Base-by-base conservation (phyloP, 108 stramenopile species). In the Cylindrotheca closterium region DNA sequence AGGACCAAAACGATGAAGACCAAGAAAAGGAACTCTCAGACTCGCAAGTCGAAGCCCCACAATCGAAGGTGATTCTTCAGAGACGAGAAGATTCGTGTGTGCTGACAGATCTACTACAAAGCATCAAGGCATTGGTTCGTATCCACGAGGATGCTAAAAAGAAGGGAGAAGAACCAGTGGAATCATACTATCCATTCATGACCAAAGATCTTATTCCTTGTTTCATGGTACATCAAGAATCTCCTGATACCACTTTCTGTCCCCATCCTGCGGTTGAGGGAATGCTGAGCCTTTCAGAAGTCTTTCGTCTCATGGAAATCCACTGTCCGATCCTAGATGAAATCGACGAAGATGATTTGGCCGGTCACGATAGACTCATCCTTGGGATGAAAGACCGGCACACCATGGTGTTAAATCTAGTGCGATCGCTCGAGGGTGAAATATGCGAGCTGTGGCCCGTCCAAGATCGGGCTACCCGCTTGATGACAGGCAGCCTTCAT, bases 401-500 rank as follows among this genome's bases (percentile, higher is more conserved):
- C n/a, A 12, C 32, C 1, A 53, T 87, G 50, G 71, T 78, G 4
- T 33, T 64, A 46, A 47, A 65, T 18, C 22, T 83, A 2, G 2
- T 79, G 10, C 55, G 63, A 0, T 85, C 87, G 2, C 52, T 88
- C 0, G 56, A 74, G 18, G 74, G 71, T 2, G 87, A 88, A 60
- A 77, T 85, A 19, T 67, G 76, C 4, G 77, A 84, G 15, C 47
- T 48, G 8, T 88, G 84, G 84, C 75, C 87, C 15, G 25, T 66
- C 33, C 25, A 61, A 12, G 87, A 88, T 65, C 81, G 87, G 30
- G 33, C 71, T 1, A 55, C 66, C 23, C 54, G 73, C 33, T 31
- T 78, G 0, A 12, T 56, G 21, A 49, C 77, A 32, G 63, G 10
- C 7, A 42, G 37, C 15, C 10, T 42, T 42, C 37, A 42, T 42